phyloP scores from a whole-genome alignment of 176 grass and related monocot species.

The Aegilops longissima region DNA sequence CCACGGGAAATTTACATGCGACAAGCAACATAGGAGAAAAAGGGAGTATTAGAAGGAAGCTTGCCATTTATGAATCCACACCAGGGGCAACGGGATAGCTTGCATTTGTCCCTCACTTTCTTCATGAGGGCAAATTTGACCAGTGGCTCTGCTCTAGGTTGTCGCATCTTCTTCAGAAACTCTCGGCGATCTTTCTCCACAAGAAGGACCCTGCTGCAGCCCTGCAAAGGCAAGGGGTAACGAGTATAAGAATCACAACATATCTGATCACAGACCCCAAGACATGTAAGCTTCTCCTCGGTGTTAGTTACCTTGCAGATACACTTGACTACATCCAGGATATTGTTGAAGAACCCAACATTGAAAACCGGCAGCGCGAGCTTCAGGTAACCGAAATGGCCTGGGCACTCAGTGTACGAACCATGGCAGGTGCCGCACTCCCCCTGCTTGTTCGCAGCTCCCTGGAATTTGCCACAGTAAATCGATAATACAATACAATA shows the following conservation, averaged over 20 bases:
- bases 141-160: slow-evolving; percentile 56
- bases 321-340: slow-evolving; percentile 86
- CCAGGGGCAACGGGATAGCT: slow-evolving; percentile 68
- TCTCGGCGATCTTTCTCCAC: slow-evolving; percentile 54
- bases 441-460: slow-evolving; percentile 57
- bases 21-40: background rate
- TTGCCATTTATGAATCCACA: slow-evolving; percentile 82
- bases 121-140: slow-evolving; percentile 67
- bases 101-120: slow-evolving; percentile 94
- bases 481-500: background rate
- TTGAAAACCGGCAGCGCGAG: slow-evolving; percentile 88
- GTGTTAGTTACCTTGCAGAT: slow-evolving; percentile 82
- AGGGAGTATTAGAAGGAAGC: background rate
- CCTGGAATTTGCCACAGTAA: slow-evolving; percentile 48
- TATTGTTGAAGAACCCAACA: slow-evolving; percentile 73
- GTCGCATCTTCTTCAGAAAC: slow-evolving; percentile 92
- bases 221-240: slow-evolving; percentile 42
- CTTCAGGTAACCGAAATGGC: slow-evolving; percentile 94
- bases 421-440: slow-evolving; percentile 78
- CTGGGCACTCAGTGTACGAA: slow-evolving; percentile 67
- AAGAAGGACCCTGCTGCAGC: slow-evolving; percentile 81
- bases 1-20: background rate
- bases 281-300: background rate
- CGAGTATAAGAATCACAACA: slow-evolving; percentile 2
- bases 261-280: background rate